Evolutionary conservation across 768 basidiomycete genomes (phyloP).

Genomic region (Lactarius tabidus): DNA sequence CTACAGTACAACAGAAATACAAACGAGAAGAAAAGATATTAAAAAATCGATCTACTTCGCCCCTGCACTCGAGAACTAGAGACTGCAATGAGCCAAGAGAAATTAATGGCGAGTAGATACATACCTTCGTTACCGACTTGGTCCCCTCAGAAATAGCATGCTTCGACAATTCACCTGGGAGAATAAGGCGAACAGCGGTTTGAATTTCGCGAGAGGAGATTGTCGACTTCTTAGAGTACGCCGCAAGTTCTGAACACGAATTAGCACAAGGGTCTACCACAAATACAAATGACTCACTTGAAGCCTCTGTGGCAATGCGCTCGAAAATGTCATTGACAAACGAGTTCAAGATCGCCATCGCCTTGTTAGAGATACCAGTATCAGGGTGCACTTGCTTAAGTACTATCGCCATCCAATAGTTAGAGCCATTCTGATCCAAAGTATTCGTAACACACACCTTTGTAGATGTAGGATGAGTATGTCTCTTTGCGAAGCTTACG

Average conservation of each 20-base stretch:
- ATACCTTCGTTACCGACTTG: slow-evolving; percentile 82
- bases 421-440: slow-evolving; percentile 11
- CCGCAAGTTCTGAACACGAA: slow-evolving; percentile 22
- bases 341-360: slow-evolving; percentile 94
- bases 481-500: slow-evolving; percentile 87
- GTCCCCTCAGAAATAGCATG: slow-evolving; percentile 94
- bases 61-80: slow-evolving; percentile 31
- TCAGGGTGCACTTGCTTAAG: slow-evolving; percentile 98
- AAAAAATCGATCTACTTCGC: slow-evolving; percentile 28
- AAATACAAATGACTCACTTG: no score
- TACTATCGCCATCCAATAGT: slow-evolving; percentile 42
- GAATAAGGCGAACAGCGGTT: slow-evolving; percentile 93
- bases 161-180: slow-evolving; percentile 94
- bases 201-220: slow-evolving; percentile 99
- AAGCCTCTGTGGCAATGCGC: slow-evolving; percentile 84
- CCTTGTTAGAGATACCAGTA: slow-evolving; percentile 99
- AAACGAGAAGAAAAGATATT: slow-evolving; percentile 16
- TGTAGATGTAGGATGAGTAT: slow-evolving; percentile 91
- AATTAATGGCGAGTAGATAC: slow-evolving; percentile 26
- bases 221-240: slow-evolving; percentile 98
- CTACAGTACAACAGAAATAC: slow-evolving; percentile 27
- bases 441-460: slow-evolving; percentile 47
- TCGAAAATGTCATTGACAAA: slow-evolving; percentile 97
- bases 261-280: no score
- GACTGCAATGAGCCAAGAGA: background rate